A percentile compares a stretch with the other conserved stretches of the same genome.
Evolutionary conservation across 2,329 filamentous ascomycete species (phyloP).

Genomic region (Aspergillus sp.): DNA sequence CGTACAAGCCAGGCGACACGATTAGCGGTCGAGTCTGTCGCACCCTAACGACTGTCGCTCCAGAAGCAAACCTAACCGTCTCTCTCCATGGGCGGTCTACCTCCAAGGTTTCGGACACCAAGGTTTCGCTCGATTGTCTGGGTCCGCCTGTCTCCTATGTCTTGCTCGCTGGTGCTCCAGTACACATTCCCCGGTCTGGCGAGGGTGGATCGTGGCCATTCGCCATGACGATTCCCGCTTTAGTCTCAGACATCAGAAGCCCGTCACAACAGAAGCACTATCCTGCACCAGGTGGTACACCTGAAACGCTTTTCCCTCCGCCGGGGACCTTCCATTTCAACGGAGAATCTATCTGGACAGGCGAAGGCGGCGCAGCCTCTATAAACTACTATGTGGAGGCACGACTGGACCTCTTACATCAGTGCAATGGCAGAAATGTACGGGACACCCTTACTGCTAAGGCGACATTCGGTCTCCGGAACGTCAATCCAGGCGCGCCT

Average conservation of each 20-base stretch:
- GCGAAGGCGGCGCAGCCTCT: not conserved
- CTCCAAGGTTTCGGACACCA: not conserved
- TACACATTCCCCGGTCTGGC: conserved; percentile 3
- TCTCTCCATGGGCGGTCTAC: not conserved
- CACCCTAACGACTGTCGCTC: not conserved
- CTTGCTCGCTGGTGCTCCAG: not conserved
- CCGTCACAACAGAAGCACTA: not conserved
- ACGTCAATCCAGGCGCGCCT: not conserved
- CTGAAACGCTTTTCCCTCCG: not conserved
- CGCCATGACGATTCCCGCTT: not conserved
- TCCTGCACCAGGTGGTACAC: not conserved
- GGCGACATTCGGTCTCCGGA: not conserved
- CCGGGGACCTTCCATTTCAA: not conserved
- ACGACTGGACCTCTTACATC: not conserved
- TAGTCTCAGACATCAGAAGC: not conserved
- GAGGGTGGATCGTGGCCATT: conserved; percentile 2
- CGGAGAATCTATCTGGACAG: not conserved
- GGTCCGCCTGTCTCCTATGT: not conserved
- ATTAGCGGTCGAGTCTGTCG: not conserved
- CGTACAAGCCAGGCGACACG: conserved; percentile 2
- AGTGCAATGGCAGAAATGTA: not conserved
- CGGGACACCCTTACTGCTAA: not conserved
- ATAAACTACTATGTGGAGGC: conserved; percentile 4
- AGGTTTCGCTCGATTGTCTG: not conserved
- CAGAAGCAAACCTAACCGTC: not conserved